These are phyloP conservation scores for Fomes fomentarius DNA, from an alignment of 1,284 basidiomycete species.

Conservation along the genomic window DNA sequence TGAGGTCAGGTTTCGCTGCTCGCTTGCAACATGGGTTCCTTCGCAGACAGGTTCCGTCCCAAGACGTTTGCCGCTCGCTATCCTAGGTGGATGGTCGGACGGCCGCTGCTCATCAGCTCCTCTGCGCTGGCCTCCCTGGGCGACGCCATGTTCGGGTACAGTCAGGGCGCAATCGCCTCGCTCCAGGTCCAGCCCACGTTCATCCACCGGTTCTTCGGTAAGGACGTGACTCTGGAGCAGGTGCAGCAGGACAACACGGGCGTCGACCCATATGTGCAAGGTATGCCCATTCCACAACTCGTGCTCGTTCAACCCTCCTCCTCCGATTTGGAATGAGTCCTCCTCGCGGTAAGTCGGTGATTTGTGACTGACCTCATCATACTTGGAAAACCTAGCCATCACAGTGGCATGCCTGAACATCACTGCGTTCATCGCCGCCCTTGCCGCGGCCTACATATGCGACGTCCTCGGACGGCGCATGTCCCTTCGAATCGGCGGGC, in stretches of 20 bases:
- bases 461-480: constrained; percentile 52
- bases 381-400: too few relatives aligned
- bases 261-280: constrained; percentile 50
- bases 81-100: constrained; percentile 55
- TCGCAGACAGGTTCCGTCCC: constrained; percentile 27
- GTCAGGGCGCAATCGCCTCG: constrained; percentile 54
- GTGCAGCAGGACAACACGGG: constrained; percentile 46
- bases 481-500: constrained; percentile 50
- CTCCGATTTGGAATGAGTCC: too few relatives aligned
- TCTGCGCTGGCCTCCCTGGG: constrained; percentile 56
- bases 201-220: constrained; percentile 50
- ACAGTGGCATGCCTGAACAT: constrained; percentile 54
- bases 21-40: background rate
- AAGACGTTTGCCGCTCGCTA: constrained; percentile 47
- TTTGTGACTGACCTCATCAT: constrained; percentile 8
- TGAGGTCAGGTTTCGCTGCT: too few relatives aligned
- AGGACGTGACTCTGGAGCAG: constrained; percentile 43
- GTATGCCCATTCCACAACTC: constrained; percentile 38
- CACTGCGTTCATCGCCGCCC: constrained; percentile 51
- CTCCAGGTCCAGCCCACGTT: constrained; percentile 57
- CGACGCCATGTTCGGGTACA: constrained; percentile 60
- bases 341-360: too few relatives aligned
- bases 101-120: constrained; percentile 50
- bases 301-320: too few relatives aligned
- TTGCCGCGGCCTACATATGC: constrained; percentile 50